A percentile compares a stretch with the other conserved stretches of the same genome.
These are phyloP conservation scores for Chaetomium tenue DNA, from an alignment of 495 filamentous ascomycete genomes.

Conservation along the genomic window DNA sequence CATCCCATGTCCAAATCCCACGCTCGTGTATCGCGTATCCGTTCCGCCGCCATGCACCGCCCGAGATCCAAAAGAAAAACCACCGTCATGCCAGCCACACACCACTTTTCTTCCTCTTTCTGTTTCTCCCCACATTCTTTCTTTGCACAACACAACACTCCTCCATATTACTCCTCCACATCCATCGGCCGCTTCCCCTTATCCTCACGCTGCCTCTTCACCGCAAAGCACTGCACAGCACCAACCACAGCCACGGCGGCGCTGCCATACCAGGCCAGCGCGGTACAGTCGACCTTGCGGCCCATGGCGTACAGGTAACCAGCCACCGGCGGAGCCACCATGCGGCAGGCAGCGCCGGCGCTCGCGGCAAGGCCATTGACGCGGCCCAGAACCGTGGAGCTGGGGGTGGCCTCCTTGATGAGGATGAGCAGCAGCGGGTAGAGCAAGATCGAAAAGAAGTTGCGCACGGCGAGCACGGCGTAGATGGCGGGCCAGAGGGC, in stretches of 20 bases:
- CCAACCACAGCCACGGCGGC: conserved; percentile 66
- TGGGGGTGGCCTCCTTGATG: conserved; percentile 78
- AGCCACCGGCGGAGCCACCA: conserved; percentile 71
- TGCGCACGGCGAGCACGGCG: conserved; percentile 65
- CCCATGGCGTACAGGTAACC: conserved; percentile 72
- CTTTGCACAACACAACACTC: too few relatives aligned
- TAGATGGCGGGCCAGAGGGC: conserved; percentile 69
- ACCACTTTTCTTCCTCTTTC: background rate
- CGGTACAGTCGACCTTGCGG: conserved; percentile 64
- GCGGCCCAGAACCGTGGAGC: conserved; percentile 63
- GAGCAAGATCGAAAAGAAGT: conserved; percentile 70
- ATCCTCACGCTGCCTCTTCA: conserved; percentile 46
- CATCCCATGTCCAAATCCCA: background rate
- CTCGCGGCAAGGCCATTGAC: conserved; percentile 81
- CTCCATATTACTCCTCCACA: background rate
- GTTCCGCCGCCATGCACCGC: background rate
- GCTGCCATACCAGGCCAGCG: conserved; percentile 76
- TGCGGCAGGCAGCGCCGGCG: conserved; percentile 73
- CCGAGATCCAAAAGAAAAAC: background rate
- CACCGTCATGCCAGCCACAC: background rate
- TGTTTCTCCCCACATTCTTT: background rate
- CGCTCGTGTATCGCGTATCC: background rate
- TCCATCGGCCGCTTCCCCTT: conserved; percentile 8
- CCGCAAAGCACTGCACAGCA: conserved; percentile 64
- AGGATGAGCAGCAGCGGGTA: conserved; percentile 80